Evolutionary conservation across 768 basidiomycete species (phyloP), one percentile per base, ranked within the genome.

Genomic region (Xerocomus potaroensis): DNA sequence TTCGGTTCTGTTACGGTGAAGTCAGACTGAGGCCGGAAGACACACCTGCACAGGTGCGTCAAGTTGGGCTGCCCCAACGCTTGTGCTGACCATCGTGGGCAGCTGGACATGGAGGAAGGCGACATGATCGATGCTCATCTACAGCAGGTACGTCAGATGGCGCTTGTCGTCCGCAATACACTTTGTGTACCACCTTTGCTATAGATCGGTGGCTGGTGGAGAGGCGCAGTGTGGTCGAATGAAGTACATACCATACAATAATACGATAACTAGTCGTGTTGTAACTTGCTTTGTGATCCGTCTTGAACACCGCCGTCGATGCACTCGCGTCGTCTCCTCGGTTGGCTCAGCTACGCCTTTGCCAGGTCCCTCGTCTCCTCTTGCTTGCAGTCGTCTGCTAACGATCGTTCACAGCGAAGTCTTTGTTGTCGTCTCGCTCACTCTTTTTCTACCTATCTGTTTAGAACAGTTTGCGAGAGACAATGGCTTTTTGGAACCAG

Each of bases 381-480:
- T 29, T 5, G 2, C 9, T 33, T 4, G 1, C 5, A 3, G 4
- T 5, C 7, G 5, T 1, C 23, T 4, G 21, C 41, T 22, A 33
- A 51, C 16, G 33, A 49, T 34, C 9, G 18, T 12, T 38, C 18
- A 31, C 57, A 87, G 85, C 63, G 84, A 89, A 62, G 85, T 87
- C 7, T 90, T 91, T 58, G 86, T 84, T 15, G 79, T 88, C 39
- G 87, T 88, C 14, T 87, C 84, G 0, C 67, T 92, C 62, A 87
- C 87, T 0, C 73, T 91, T 19, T 91, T 91, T 59, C 73, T 91
- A 2, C 88, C 90, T 3, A 86, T 91, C 55, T 87, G 83, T 61
- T 69, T 90, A 8, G 87, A 88, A 63, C 92, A 94, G 65, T 91
- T 93, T 53, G 92, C 92, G 2, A 69, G 91, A 49, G 91, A 93